Base-by-base conservation (phyloP, 2,329 filamentous ascomycete genomes). In the Aspergillaceae sp. region DNA sequence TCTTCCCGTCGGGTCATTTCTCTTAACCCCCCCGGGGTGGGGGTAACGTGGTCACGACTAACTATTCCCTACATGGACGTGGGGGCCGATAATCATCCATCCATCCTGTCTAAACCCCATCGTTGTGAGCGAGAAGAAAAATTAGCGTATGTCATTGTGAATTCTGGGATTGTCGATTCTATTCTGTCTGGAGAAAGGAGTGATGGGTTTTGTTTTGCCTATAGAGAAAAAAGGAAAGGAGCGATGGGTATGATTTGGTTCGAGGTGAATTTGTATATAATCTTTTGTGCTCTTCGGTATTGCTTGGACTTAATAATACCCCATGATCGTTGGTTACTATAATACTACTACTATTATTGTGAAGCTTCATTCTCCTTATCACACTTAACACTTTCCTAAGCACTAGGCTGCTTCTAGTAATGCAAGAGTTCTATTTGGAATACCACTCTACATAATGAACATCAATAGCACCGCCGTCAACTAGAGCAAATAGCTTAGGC, bases 221-320 rank as follows among this genome's bases (percentile, higher is more conserved):
- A 37, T 40, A 51, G 48, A 54, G 47, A 52, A 47, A 47, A 46
- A 43, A 48, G 44, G 40, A 41, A 27, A 30, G 37, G 29, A 44
- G 45, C 47, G 48, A 43, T 37, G 44, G 30, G 41, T 41, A 30
- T 41, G 38, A 26, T 38, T 48, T 19, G 19, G 19, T 19, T 19
- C 19, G 19, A 19, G 19, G 19, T 19, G 19, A 19, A 19, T 19
- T 19, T 50, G 43, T 45, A 43, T 51, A 46, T 51, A 52, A 40
- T 47, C 46, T 46, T 46, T 19, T 19, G 19, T 19, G 19, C 19
- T 19, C 19, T 19, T 19, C 19, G 19, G 19, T 19, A 19, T 43
- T 44, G 48, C 47, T 52, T 53, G 52, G 49, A 54, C 34, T 52
- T 55, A 51, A 50, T 54, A 56, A 56, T 56, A 56, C 53, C 53